These are phyloP conservation scores for Chenopodium suecicum DNA, from an alignment of 148 eudicot species.

Conservation along the genomic window DNA sequence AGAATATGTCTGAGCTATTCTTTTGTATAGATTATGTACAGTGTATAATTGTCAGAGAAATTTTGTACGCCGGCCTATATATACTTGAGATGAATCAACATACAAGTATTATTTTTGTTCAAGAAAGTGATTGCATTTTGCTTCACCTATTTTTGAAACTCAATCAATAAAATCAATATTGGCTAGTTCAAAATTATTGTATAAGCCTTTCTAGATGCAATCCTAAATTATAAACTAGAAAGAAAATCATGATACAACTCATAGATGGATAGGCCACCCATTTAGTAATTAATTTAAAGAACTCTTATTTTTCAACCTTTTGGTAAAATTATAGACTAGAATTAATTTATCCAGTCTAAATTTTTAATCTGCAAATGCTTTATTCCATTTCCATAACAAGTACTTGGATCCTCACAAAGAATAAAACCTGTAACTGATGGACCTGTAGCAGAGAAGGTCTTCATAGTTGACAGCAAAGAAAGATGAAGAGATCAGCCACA, in stretches of 20 bases:
- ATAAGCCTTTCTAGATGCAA: too few relatives aligned
- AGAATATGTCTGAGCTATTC: conserved; percentile 3
- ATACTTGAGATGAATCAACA: neutral
- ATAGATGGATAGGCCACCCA: too few relatives aligned
- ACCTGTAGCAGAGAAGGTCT: too few relatives aligned
- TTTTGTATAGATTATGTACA: conserved; percentile 26
- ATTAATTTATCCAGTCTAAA: too few relatives aligned
- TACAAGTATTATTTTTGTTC: neutral
- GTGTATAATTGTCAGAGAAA: neutral
- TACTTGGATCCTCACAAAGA: neutral
- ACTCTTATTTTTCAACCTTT: too few relatives aligned
- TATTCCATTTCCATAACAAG: too few relatives aligned
- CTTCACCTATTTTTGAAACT: neutral
- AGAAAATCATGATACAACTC: too few relatives aligned
- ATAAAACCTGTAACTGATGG: neutral
- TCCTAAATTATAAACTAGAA: too few relatives aligned
- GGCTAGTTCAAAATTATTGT: neutral
- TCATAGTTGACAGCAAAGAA: neutral
- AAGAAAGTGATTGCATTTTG: neutral
- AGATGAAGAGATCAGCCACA: neutral
- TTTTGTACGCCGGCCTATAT: conserved; percentile 8
- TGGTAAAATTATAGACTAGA: too few relatives aligned
- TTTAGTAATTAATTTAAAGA: too few relatives aligned
- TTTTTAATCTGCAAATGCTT: too few relatives aligned
- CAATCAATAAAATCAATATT: neutral